Conservation (phyloP, 2,329 filamentous ascomycete species). For the Colletotrichum viniferum region DNA sequence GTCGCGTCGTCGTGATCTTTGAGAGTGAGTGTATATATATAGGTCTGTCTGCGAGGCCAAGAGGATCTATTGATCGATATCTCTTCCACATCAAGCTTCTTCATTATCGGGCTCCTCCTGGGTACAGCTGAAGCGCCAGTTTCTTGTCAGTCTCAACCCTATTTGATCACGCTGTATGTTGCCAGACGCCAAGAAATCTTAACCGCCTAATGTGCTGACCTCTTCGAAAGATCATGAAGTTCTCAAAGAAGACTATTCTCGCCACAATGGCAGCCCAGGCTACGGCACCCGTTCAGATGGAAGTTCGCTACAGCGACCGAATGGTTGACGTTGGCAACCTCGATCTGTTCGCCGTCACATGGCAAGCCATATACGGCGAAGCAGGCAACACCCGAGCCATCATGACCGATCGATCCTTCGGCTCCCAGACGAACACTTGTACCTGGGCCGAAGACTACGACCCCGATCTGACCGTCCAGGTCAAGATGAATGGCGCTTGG, state of each 20-base stretch:
- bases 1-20: not conserved
- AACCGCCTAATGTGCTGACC: fast-evolving
- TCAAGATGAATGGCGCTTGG: conserved; percentile 22
- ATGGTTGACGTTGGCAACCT: conserved; percentile 24
- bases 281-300: conserved; percentile 12
- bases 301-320: conserved; percentile 21
- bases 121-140: not conserved
- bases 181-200: not conserved
- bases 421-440: conserved; percentile 13
- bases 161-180: not conserved
- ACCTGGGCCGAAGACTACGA: conserved; percentile 4
- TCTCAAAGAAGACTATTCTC: not conserved
- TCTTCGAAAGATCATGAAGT: conserved; percentile 6
- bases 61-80: not conserved
- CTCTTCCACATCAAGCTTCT: not conserved
- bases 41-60: not conserved
- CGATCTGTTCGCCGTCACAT: conserved; percentile 18
- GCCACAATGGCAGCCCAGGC: conserved; percentile 10
- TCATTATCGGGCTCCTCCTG: not conserved
- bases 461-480: conserved; percentile 13
- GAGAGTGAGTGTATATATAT: not conserved
- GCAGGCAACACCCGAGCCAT: conserved; percentile 18
- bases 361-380: conserved; percentile 19
- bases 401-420: conserved; percentile 10
- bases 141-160: not conserved